Base-by-base conservation (phyloP, 1,284 basidiomycete species). In the Rhizoctonia solani region DNA sequence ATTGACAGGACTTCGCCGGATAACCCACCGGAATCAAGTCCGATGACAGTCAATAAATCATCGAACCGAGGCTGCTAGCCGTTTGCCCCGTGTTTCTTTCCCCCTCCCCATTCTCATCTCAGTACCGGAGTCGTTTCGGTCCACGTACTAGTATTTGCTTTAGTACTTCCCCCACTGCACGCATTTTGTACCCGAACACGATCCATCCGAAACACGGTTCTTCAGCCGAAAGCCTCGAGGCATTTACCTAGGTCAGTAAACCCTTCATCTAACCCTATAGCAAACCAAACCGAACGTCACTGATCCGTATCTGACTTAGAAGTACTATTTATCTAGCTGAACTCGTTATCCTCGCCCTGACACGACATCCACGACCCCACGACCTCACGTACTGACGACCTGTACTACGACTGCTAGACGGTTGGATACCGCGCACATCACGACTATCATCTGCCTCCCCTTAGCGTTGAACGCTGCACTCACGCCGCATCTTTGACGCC, bases 381-480 rank as follows among this genome's bases (percentile, higher is more conserved):
- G 56, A 47, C 56, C 56, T 59, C 56, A 59, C 56, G 56, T 32
- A 29, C 19, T 44, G 42, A 59, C 56, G 56, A 49, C 44, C 56
- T 39, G 30, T 19, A 25, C 27, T 49, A 21, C 56, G 56, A 59
- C 56, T 49, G 29, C 16, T 49, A 59, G 37, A 59, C 56, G 56
- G 56, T 59, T 59, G 56, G 56, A 59, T 59, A 59, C 56, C 56
- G 56, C 56, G 56, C 56, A 59, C 56, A 59, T 59, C 56, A 59
- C 56, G 44, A 59, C 29, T 59, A 29, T n/a, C 54, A 29, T 39
- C 34, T 44, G 54, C 54, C 54, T 46, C 42, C 56, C 55, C 29
- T 42, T 47, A 59, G 56, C 56, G 56, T 59, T 59, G 56, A 59
- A 59, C 56, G 56, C 56, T 59, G 56, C 56, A 47, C 56, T 41